Conservation (phyloP, 208 protist genomes). For the Trypanosoma melophagium region DNA sequence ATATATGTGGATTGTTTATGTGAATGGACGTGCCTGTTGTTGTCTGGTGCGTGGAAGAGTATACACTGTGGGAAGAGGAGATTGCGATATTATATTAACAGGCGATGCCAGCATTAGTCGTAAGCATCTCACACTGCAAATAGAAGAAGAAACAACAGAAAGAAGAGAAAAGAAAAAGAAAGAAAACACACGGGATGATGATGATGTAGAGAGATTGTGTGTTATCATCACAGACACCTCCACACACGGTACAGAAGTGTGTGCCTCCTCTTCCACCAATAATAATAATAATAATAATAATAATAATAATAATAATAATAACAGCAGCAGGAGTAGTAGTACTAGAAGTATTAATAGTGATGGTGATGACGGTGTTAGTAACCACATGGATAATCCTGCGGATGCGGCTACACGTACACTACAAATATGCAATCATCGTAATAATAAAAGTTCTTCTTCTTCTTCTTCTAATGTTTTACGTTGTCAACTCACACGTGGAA, state of each 20-base stretch:
- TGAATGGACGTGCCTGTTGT: slow-evolving; percentile 46
- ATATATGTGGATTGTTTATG: slow-evolving; percentile 85
- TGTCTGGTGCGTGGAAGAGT: slow-evolving; percentile 58
- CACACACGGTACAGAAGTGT: slow-evolving; percentile 63
- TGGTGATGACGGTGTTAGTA: background rate
- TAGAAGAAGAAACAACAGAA: slow-evolving; percentile 19
- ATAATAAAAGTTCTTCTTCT: too few relatives aligned
- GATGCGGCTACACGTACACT: background rate
- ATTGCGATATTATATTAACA: slow-evolving; percentile 65
- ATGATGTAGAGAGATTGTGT: slow-evolving; percentile 4
- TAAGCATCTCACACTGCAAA: slow-evolving; percentile 55
- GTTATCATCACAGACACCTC: slow-evolving; percentile 71
- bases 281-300: background rate
- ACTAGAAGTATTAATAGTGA: background rate
- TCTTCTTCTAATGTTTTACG: background rate
- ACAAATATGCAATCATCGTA: background rate
- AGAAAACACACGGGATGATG: background rate
- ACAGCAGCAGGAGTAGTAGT: background rate
- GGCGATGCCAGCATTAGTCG: slow-evolving; percentile 82
- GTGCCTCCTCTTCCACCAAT: slow-evolving; percentile 9
- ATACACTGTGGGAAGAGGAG: slow-evolving; percentile 63
- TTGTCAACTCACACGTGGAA: slow-evolving; percentile 14
- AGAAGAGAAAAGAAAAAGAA: slow-evolving; percentile 2
- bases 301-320: background rate
- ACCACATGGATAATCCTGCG: too few relatives aligned